Conservation (phyloP, 1,284 basidiomycete species). For the Pseudomicrostroma phylloplanum region DNA sequence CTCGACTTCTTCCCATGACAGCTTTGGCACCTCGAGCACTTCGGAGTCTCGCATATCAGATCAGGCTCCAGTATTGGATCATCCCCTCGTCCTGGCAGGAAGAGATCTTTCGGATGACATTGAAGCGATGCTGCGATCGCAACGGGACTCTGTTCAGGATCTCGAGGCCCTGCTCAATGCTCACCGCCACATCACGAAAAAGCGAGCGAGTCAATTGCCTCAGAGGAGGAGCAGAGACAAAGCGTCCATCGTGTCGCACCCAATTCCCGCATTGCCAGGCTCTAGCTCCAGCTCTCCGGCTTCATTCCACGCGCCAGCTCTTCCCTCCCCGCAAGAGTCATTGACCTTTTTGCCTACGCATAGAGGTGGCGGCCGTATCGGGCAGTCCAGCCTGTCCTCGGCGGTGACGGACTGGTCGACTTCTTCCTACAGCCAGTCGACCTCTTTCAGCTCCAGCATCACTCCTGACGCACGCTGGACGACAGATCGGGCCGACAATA, state of each 20-base stretch:
- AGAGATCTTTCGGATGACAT: conserved; percentile 3
- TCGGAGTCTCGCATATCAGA: neutral
- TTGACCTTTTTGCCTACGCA: neutral
- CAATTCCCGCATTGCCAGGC: neutral
- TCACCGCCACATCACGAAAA: neutral
- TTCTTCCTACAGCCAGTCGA: neutral
- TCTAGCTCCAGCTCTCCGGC: neutral
- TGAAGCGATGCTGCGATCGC: conserved; percentile 1
- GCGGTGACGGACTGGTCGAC: no score
- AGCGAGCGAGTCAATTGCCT: neutral
- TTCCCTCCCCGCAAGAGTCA: neutral
- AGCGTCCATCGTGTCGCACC: no score
- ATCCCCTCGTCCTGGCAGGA: neutral
- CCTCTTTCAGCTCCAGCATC: neutral
- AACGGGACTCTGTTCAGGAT: neutral
- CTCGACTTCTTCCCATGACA: neutral
- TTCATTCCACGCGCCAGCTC: neutral
- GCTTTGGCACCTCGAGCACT: neutral
- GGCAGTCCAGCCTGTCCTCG: neutral
- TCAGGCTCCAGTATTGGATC: neutral
- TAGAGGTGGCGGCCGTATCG: neutral
- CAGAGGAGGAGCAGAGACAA: neutral
- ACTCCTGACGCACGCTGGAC: neutral
- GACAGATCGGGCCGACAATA: neutral
- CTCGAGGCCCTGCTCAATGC: neutral